Evolutionary conservation across 139 green algal genomes (phyloP), one percentile per base, ranked within the genome.

Genomic region (Micractinium conductrix): DNA sequence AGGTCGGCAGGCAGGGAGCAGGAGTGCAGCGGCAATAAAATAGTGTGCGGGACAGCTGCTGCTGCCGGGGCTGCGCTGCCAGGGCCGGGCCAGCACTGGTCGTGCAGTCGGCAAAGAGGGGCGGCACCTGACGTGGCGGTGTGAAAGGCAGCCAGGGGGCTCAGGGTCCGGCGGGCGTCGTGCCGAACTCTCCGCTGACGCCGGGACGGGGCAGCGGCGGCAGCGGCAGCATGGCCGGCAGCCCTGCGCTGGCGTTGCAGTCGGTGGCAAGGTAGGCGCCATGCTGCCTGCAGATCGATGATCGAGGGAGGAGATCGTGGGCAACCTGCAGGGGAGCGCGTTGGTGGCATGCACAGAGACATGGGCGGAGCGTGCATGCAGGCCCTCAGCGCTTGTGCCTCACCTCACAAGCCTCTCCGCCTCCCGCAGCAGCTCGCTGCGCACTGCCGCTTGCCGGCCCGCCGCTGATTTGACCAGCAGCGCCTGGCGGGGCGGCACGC

Each of bases 371-470:
- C 53, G 26, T 21, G 53, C 53, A 19, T 30, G 53, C 19, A 21
- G 19, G 53, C 19, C 53, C 53, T 19, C 53, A 62, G 53, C 53
- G 26, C 53, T 30, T 62, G 53, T 19, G 6, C 1, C 74, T 9
- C 74, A 82, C 68, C 86, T 81, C 12, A 87, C 81, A 21, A 84
- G 84, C 14, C 62, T 40, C 44, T 89, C 86, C 2, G 70, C 80
- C 30, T 44, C 38, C n/a, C 40, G 43, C 53, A 87, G 75, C 71
- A 89, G 78, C 48, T 89, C 74, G 4, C 42, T 40, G 30, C 60
- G 80, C 10, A 85, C 40, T 26, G 60, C 37, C 1, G 38, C 38
- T 55, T 65, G 40, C 10, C 33, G n/a, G 44, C 70, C 33, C 12
- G 79, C 40, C 33, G 40, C 45, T 19, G 53, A 30, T 16, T 19